Evolutionary conservation across 2,329 filamentous ascomycete genomes (phyloP).

Genomic region (Penicillium sp.): DNA sequence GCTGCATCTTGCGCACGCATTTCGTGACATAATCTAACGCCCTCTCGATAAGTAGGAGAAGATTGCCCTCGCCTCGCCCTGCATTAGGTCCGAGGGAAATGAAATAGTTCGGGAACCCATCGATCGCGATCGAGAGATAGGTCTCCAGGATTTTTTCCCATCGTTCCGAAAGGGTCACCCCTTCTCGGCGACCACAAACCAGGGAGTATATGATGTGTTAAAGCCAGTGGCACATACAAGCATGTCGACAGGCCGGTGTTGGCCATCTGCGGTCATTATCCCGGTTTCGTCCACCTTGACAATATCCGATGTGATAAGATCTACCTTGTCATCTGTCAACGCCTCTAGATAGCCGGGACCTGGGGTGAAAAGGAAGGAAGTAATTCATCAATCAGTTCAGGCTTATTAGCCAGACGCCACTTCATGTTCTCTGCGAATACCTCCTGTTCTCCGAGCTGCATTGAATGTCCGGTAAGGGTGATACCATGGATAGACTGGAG

Average conservation of each 20-base stretch:
- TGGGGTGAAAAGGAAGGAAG: no score
- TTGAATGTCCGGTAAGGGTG: no score
- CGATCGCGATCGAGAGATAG: constrained; percentile 35
- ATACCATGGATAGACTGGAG: no score
- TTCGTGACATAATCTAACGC: constrained; percentile 34
- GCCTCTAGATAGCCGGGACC: no score
- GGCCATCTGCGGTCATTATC: constrained; percentile 36
- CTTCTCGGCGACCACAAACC: constrained; percentile 34
- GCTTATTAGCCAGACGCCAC: no score
- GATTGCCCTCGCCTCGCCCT: constrained; percentile 32
- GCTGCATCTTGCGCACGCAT: constrained; percentile 36
- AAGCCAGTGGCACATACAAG: constrained; percentile 41
- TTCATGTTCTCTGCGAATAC: no score
- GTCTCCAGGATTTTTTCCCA: constrained; percentile 35
- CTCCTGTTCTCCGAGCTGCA: no score
- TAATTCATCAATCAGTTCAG: no score
- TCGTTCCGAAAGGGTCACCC: constrained; percentile 18
- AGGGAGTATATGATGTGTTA: constrained; percentile 35
- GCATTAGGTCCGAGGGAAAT: constrained; percentile 35
- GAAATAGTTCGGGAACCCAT: constrained; percentile 37
- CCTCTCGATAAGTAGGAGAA: constrained; percentile 35
- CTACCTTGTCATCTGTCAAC: constrained; percentile 44
- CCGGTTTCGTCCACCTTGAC: constrained; percentile 34
- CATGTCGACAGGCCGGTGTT: constrained; percentile 33
- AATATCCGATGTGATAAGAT: constrained; percentile 57